Evolutionary conservation across 2,329 filamentous ascomycete genomes (phyloP), one percentile per base, ranked within the genome.

Genomic region (Penicillium sclerotiorum): DNA sequence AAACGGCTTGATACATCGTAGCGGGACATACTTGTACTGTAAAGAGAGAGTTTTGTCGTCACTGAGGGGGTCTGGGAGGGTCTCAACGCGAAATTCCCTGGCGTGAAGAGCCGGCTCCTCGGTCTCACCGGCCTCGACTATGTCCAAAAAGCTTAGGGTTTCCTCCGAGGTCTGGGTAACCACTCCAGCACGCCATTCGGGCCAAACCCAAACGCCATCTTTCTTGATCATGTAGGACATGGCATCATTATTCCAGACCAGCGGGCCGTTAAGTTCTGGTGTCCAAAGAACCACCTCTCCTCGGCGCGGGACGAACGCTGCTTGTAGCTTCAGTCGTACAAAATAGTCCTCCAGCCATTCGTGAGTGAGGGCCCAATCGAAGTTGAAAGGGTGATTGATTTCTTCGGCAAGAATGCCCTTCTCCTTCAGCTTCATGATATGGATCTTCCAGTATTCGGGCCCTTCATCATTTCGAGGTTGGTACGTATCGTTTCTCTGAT

Each of bases 201-300:
- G 79, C 15, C 68, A 71, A 3, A 59, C 52, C 53, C 69, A 77
- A 20, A 52, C 56, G 18, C 63, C 50, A n/a, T 67, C 59, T 9
- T 71, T 68, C 40, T 71, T 74, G 1, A 71, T 62, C 44, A 71
- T 65, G 39, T 70, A 60, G 13, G 55, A 45, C 3, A 57, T 49
- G 1, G 56, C 63, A 3, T 61, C 53, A 1, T 55, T 44, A 44
- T 77, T 70, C 52, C 62, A 73, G 15, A 65, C 53, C 8, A 77
- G 58, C 21, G 69, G 68, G n/a, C 67, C 67, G 3, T 73, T 56
- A 30, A 71, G 63, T n/a, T 61, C 51, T 2, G 61, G 56, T 12
- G 59, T 61, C 76, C 80, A 84, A 0, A 86, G 68, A 0, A 85
- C 81, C 3, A 84, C 62, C 50, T 86, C 83, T 1, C 81, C 82